phyloP scores from a whole-genome alignment of 192 early-diverging fungal species.

The Mortierella antarctica region DNA sequence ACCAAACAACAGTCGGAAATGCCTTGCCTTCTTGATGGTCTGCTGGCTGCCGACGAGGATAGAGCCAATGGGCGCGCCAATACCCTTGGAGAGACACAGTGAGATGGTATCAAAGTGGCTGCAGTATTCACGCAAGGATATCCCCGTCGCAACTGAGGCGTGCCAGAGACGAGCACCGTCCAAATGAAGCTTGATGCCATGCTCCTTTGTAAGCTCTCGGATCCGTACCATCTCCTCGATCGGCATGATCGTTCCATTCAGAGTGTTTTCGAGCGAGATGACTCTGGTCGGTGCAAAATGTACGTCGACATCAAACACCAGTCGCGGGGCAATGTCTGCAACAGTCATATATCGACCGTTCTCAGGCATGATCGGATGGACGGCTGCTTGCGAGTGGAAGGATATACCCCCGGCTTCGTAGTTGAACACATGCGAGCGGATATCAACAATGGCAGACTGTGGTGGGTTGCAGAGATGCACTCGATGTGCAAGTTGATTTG shows the following conservation, averaged over 20 bases:
- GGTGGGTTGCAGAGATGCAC: slow-evolving; percentile 80
- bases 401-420: slow-evolving; percentile 87
- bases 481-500: slow-evolving; percentile 84
- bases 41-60: slow-evolving; percentile 76
- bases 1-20: slow-evolving; percentile 90
- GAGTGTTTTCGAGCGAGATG: slow-evolving; percentile 90
- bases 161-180: slow-evolving; percentile 95
- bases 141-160: slow-evolving; percentile 76
- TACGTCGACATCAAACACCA: slow-evolving; percentile 73
- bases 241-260: slow-evolving; percentile 85
- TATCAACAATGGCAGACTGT: slow-evolving; percentile 79
- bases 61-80: slow-evolving; percentile 92
- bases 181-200: slow-evolving; percentile 77
- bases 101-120: slow-evolving; percentile 83
- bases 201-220: slow-evolving; percentile 58
- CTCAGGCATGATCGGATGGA: slow-evolving; percentile 68
- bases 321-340: slow-evolving; percentile 61
- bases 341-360: slow-evolving; percentile 71
- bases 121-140: slow-evolving; percentile 72
- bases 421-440: slow-evolving; percentile 78
- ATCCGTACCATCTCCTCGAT: slow-evolving; percentile 78
- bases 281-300: slow-evolving; percentile 83
- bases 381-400: slow-evolving; percentile 76
- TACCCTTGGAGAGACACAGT: slow-evolving; percentile 90
- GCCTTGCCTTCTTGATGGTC: slow-evolving; percentile 80